These are phyloP conservation scores for Pythium diclinum DNA, from an alignment of 352 stramenopile species.

Conservation along the genomic window DNA sequence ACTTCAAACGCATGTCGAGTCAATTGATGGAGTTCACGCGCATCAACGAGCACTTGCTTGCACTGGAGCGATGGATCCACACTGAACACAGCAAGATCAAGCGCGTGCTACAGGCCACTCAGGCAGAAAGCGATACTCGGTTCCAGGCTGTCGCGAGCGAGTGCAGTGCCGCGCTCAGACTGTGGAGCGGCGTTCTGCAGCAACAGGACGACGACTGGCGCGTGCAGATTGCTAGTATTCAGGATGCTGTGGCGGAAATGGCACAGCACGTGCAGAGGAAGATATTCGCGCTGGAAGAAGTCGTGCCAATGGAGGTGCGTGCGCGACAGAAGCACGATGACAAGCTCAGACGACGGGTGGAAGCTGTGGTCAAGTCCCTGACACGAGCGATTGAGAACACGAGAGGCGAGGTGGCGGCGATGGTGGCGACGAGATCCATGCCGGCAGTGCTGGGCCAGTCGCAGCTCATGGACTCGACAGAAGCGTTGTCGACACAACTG, in stretches of 20 bases:
- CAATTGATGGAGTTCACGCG: slow-evolving; percentile 53
- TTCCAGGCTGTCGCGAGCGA: slow-evolving; percentile 41
- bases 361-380: slow-evolving; percentile 39
- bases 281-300: slow-evolving; percentile 51
- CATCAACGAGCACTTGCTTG: slow-evolving; percentile 56
- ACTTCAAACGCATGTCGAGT: slow-evolving; percentile 48
- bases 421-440: slow-evolving; percentile 13
- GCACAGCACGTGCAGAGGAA: slow-evolving; percentile 40
- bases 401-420: slow-evolving; percentile 27
- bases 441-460: not conserved
- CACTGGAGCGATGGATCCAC: slow-evolving; percentile 55
- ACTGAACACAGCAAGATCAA: slow-evolving; percentile 51
- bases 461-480: not conserved
- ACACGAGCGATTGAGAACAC: slow-evolving; percentile 31
- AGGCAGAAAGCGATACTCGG: slow-evolving; percentile 34
- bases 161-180: slow-evolving; percentile 29
- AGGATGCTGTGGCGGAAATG: slow-evolving; percentile 35
- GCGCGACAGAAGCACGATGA: slow-evolving; percentile 58
- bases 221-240: slow-evolving; percentile 28
- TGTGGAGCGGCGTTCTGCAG: slow-evolving; percentile 27
- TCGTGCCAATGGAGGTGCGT: slow-evolving; percentile 60
- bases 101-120: slow-evolving; percentile 42
- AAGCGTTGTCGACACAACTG: slow-evolving; percentile 6
- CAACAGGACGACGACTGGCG: slow-evolving; percentile 41
- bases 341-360: slow-evolving; percentile 43